Percentiles rank a stretch among this genome's conserved stretches.
These are phyloP conservation scores for Murraya koenigii DNA, from an alignment of 345 rosid genomes.

Conservation along the genomic window DNA sequence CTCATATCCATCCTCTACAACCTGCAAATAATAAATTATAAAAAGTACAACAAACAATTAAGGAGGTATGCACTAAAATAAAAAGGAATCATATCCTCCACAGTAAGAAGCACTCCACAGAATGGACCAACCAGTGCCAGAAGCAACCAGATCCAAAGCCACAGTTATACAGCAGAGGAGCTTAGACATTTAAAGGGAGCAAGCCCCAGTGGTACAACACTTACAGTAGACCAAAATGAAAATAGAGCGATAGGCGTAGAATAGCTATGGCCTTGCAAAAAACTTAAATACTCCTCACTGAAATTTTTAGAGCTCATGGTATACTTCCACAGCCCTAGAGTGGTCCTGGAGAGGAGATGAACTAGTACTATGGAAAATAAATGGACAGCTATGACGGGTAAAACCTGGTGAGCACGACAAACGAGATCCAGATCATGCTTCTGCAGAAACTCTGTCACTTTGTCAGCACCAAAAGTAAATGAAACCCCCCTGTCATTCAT, in stretches of 20 bases:
- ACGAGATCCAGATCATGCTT: slow-evolving; percentile 79
- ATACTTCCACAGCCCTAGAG: neutral
- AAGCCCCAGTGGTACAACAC: neutral
- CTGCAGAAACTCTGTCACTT: slow-evolving; percentile 68
- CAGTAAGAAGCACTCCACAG: neutral
- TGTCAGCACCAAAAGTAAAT: slow-evolving; percentile 58
- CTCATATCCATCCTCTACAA: slow-evolving; percentile 94
- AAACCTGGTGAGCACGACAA: slow-evolving; percentile 95
- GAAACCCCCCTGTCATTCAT: slow-evolving; percentile 91
- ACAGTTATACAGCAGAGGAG: neutral
- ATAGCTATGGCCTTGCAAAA: neutral
- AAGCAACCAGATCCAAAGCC: neutral
- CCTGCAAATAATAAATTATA: slow-evolving; percentile 39
- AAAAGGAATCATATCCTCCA: neutral
- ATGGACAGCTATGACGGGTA: neutral
- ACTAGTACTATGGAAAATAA: neutral
- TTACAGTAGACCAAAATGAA: neutral
- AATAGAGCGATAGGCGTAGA: neutral
- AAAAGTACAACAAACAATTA: neutral
- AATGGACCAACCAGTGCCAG: slow-evolving; percentile 4
- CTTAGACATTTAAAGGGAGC: neutral
- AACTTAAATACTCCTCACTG: neutral
- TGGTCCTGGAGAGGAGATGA: slow-evolving; percentile 1
- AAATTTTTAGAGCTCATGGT: neutral
- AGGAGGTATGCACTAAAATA: neutral